Evolutionary conservation across 768 basidiomycete species (phyloP), one percentile per base, ranked within the genome.

Genomic region (Brasilioporus rufonigricans): DNA sequence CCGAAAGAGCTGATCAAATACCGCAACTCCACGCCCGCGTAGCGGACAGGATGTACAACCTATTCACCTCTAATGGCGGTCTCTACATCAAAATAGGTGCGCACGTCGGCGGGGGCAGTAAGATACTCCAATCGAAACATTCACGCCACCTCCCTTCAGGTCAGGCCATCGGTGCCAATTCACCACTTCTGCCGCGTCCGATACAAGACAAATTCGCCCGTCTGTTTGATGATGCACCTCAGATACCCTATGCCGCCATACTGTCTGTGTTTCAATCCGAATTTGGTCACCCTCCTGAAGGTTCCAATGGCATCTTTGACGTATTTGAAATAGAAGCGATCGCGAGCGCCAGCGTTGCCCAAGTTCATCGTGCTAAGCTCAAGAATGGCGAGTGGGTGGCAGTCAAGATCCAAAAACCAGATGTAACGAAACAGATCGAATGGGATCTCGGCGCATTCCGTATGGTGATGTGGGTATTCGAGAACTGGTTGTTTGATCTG

Each of bases 321-420:
- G 73, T 80, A 12, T 96, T 97, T 56, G 88, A 93, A 51, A 78
- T 85, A 57, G 65, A 79, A 3, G 86, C 94, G 0, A 74, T 91
- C 1, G 94, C 94, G 0, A 91, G 89, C 57, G 95, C 95, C 2
- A 91, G 89, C 61, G 87, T 98, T 53, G 94, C 94, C 0, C 95
- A 97, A 67, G 95, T 97, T 0, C 94, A 97, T 66, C 79, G 80
- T 43, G 95, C 95, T 5, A 75, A 70, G n/a, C 65, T 86, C 39
- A 77, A 74, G 59, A 68, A 54, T 21, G 73, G 70, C 31, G 74
- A 80, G 33, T 87, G 87, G 82, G 93, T 98, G 2, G 95, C 94
- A 0, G 94, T 98, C 57, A 98, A 98, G 74, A 77, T 91, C 21
- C 93, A 97, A 74, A 96, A 95, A 63, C 93, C 92, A 3, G 88